These are phyloP conservation scores for Solanum gracilifrons DNA, from an alignment of 257 asterid genomes.

Conservation along the genomic window DNA sequence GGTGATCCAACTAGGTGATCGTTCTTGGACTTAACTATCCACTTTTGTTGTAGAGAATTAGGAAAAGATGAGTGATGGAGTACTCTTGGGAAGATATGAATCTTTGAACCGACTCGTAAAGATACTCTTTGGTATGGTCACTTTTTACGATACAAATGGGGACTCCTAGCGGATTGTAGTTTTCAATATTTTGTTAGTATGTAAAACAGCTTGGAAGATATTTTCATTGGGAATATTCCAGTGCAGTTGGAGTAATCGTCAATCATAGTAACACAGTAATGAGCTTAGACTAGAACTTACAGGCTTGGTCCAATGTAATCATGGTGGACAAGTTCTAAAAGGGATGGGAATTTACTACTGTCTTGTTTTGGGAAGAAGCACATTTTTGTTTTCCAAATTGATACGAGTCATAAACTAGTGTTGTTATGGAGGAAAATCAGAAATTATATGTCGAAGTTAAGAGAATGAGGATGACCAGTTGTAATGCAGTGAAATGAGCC, in stretches of 20 bases:
- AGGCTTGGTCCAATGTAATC: neutral
- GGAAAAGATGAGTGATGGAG: neutral
- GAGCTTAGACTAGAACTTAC: neutral
- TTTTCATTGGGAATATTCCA: neutral
- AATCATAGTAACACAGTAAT: neutral
- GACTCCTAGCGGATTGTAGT: neutral
- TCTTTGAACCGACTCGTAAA: neutral
- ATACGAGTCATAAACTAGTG: neutral
- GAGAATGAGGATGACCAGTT: neutral
- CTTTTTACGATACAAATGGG: neutral
- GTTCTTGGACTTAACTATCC: neutral
- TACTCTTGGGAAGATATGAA: neutral
- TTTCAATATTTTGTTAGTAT: neutral
- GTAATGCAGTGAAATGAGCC: neutral
- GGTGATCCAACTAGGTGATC: neutral
- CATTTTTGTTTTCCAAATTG: neutral
- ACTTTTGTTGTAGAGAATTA: neutral
- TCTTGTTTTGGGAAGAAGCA: neutral
- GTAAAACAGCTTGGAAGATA: neutral
- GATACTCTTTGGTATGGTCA: neutral
- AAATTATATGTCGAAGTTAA: neutral
- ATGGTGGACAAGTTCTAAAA: neutral
- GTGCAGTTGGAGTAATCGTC: neutral
- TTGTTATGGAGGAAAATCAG: neutral
- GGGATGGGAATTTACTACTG: neutral